Conservation (phyloP, 2,329 filamentous ascomycete genomes). For the Talaromyces sp. region DNA sequence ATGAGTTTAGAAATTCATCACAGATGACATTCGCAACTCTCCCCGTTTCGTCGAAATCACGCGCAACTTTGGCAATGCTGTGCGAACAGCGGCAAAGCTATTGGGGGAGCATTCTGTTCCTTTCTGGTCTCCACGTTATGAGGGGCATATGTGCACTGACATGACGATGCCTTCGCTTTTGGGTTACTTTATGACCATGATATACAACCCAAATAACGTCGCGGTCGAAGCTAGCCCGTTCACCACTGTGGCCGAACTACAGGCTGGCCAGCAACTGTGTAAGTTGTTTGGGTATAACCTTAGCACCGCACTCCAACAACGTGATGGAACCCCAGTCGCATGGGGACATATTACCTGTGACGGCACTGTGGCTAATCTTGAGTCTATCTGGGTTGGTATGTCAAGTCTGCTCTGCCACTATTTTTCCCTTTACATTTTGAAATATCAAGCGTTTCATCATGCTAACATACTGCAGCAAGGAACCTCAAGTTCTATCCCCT, state of each 20-base stretch:
- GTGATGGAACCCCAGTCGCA: conserved; percentile 14
- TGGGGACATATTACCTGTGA: conserved; percentile 47
- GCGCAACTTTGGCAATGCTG: neutral
- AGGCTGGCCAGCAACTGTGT: conserved; percentile 43
- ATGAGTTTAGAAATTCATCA: neutral
- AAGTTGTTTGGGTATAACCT: conserved; percentile 43
- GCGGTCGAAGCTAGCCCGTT: conserved; percentile 44
- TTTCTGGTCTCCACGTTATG: neutral
- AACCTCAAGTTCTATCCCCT: conserved; percentile 2
- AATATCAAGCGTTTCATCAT: neutral
- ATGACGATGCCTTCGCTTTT: conserved; percentile 22
- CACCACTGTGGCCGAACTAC: conserved; percentile 41
- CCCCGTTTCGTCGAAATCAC: neutral
- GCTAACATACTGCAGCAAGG: neutral
- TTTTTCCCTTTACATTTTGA: conserved; percentile 24
- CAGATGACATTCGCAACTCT: neutral
- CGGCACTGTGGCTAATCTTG: conserved; percentile 45
- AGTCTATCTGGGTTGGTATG: conserved; percentile 40
- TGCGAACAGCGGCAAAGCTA: neutral
- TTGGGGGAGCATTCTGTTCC: neutral
- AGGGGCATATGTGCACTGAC: neutral
- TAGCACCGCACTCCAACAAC: conserved; percentile 14
- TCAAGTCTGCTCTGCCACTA: neutral
- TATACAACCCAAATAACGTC: conserved; percentile 50
- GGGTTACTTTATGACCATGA: conserved; percentile 47